A percentile compares a stretch with the other conserved stretches of the same genome.
These are phyloP conservation scores for Yarrowia sp. DNA, from an alignment of 805 yeast genomes.

Conservation along the genomic window DNA sequence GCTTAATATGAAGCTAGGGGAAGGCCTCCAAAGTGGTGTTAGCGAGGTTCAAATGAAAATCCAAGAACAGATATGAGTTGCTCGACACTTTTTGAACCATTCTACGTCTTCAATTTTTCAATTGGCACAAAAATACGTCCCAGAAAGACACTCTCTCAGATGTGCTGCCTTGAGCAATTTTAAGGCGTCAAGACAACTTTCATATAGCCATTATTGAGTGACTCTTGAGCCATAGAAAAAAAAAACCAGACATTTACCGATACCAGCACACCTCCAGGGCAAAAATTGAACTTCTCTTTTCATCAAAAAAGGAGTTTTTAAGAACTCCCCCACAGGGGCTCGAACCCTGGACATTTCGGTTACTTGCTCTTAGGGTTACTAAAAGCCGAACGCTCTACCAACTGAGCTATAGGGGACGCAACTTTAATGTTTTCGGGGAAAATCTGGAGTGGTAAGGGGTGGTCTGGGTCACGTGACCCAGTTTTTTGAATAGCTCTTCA, in stretches of 20 bases:
- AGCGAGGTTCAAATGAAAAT: neutral
- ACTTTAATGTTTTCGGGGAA: neutral
- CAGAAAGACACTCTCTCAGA: no score
- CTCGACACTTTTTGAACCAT: no score
- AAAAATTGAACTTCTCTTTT: no score
- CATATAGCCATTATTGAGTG: no score
- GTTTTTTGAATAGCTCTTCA: neutral
- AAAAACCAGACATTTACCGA: no score
- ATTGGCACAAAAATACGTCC: no score
- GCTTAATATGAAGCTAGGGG: neutral
- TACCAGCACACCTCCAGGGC: no score
- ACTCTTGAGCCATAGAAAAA: no score
- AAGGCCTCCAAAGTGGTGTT: neutral
- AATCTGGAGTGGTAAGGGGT: neutral
- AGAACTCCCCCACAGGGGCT: slow-evolving; percentile 63
- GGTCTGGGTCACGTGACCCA: neutral
- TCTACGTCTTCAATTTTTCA: no score
- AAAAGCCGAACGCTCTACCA: slow-evolving; percentile 39
- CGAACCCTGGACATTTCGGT: slow-evolving; percentile 70
- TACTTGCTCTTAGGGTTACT: slow-evolving; percentile 36
- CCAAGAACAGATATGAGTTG: no score
- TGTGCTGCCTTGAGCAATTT: no score
- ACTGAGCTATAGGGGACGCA: slow-evolving; percentile 38
- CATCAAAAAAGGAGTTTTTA: neutral
- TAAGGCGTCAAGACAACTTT: no score